phyloP scores from a whole-genome alignment of 768 basidiomycete genomes.

The Boletus huronensis region DNA sequence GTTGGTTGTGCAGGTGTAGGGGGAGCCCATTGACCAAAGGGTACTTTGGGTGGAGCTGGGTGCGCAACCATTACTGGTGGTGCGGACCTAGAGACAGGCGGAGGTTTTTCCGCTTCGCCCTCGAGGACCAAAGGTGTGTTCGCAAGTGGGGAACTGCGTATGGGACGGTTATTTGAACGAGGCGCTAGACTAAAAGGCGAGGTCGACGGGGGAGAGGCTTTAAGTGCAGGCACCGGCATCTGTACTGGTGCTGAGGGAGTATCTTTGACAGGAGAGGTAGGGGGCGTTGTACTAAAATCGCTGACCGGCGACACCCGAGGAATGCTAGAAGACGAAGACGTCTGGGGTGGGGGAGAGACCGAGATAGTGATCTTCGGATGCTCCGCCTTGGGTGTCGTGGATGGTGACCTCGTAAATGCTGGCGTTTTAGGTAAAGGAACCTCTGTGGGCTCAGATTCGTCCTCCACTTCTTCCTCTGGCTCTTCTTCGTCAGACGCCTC shows the following conservation, averaged over 20 bases:
- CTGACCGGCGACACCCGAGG: slow-evolving; percentile 30
- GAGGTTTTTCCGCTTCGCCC: slow-evolving; percentile 22
- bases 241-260: slow-evolving; percentile 19
- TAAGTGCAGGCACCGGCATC: slow-evolving; percentile 15
- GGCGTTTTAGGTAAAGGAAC: slow-evolving; percentile 31
- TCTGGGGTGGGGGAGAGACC: slow-evolving; percentile 32
- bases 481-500: slow-evolving; percentile 20
- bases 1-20: slow-evolving; percentile 13
- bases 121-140: slow-evolving; percentile 49
- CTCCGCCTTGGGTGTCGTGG: slow-evolving; percentile 58
- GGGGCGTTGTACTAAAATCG: slow-evolving; percentile 58
- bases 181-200: slow-evolving; percentile 46
- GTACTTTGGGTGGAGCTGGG: slow-evolving; percentile 39
- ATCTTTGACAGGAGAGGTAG: slow-evolving; percentile 55
- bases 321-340: slow-evolving; percentile 18
- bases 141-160: slow-evolving; percentile 76
- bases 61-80: slow-evolving; percentile 26
- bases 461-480: slow-evolving; percentile 13
- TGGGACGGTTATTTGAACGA: slow-evolving; percentile 51
- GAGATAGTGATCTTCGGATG: slow-evolving; percentile 38
- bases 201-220: slow-evolving; percentile 14
- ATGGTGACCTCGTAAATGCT: slow-evolving; percentile 47
- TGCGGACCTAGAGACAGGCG: slow-evolving; percentile 16
- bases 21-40: slow-evolving; percentile 34
- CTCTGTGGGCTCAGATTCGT: slow-evolving; percentile 23